Conservation (phyloP, 257 asterid species). For the Capsicum baccatum region DNA sequence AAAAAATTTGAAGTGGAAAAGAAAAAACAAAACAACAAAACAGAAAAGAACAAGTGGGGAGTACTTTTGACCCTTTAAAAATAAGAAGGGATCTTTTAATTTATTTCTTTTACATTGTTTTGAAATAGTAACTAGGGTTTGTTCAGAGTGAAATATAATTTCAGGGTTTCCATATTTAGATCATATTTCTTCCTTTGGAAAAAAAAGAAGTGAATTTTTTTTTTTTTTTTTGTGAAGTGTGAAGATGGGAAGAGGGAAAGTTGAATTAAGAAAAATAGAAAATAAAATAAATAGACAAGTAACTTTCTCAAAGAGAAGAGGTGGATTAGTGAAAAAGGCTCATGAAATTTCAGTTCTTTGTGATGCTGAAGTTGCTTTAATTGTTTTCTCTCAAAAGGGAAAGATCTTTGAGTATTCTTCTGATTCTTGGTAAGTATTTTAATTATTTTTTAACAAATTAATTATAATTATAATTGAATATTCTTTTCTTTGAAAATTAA, state of each 20-base stretch:
- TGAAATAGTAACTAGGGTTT: constrained; percentile 28
- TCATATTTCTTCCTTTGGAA: not conserved
- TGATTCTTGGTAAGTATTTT: constrained; percentile 57
- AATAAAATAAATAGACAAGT: constrained; percentile 88
- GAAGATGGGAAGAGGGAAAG: constrained; percentile 88
- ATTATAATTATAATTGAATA: too few species aligned
- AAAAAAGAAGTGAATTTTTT: not conserved
- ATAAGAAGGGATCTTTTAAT: not conserved
- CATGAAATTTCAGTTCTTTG: constrained; percentile 85
- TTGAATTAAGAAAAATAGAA: constrained; percentile 72
- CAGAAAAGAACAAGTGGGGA: not conserved
- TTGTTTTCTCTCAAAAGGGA: constrained; percentile 79
- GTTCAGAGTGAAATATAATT: constrained; percentile 25
- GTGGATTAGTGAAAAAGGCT: constrained; percentile 79
- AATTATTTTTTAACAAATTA: too few species aligned
- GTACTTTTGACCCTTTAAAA: not conserved
- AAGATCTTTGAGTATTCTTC: constrained; percentile 78
- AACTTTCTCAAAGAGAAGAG: constrained; percentile 83
- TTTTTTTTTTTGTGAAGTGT: not conserved
- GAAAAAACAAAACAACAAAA: not conserved
- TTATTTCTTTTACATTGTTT: constrained; percentile 25
- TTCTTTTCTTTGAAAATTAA: not conserved
- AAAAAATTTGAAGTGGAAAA: too few species aligned
- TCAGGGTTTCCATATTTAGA: constrained; percentile 57
- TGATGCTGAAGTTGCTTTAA: constrained; percentile 80